Percentiles rank a stretch among this genome's conserved stretches.
phyloP scores from a whole-genome alignment of 441 rosid species.

The Aleurites moluccanus region DNA sequence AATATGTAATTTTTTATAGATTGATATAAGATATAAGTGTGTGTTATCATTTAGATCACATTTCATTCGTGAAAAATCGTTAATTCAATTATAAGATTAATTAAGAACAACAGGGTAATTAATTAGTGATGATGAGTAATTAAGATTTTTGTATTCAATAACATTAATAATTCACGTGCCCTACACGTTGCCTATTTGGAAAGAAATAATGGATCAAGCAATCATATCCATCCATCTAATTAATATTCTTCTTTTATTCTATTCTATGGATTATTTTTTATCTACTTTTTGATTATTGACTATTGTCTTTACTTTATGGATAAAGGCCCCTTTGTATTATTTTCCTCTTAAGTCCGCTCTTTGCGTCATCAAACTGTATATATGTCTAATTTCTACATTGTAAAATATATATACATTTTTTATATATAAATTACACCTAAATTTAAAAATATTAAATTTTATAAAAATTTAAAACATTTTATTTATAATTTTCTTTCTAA shows the following conservation, averaged over 20 bases:
- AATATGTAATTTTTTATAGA: too few relatives aligned
- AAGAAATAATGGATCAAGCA: constrained; percentile 7
- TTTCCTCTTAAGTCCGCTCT: constrained; percentile 16
- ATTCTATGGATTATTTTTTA: constrained; percentile 4
- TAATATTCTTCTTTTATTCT: neutral
- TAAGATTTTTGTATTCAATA: neutral
- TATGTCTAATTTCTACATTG: too few relatives aligned
- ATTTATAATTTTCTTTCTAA: too few relatives aligned
- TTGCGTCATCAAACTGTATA: constrained; percentile 23
- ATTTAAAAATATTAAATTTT: too few relatives aligned
- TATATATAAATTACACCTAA: too few relatives aligned
- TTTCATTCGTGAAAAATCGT: too few relatives aligned
- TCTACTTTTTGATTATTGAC: constrained; percentile 4
- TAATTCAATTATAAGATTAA: neutral
- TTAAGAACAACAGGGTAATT: neutral
- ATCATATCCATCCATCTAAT: constrained; percentile 6
- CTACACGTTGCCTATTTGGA: constrained; percentile 10
- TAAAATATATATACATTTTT: too few relatives aligned
- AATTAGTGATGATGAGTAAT: neutral
- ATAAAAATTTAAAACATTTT: too few relatives aligned
- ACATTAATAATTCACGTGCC: constrained; percentile 17
- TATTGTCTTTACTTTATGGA: constrained; percentile 10
- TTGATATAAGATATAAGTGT: too few relatives aligned
- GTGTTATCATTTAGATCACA: too few relatives aligned
- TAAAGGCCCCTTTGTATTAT: neutral